Evolutionary conservation across 257 asterid species (phyloP), one percentile per base, ranked within the genome.

Genomic region (Buddleja alternifolia): DNA sequence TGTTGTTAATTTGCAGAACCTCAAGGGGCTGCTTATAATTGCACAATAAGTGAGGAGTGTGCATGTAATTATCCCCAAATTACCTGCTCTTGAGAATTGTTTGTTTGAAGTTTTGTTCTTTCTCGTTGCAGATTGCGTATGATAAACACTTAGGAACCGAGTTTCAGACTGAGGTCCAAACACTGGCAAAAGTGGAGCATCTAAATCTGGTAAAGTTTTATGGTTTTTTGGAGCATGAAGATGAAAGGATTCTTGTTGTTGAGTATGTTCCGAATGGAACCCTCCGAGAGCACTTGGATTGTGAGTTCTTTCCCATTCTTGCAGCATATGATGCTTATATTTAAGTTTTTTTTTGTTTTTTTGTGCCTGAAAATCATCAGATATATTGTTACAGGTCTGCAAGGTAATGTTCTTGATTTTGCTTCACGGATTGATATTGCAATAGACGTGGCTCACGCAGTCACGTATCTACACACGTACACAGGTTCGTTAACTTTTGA

Each of bases 381-480:
- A 7, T 37, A 21, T 29, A 19, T 14, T 70, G n/a, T 48, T 40
- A 78, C 69, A 93, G 98, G 94, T 80, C 3, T 81, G 39, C 61
- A 52, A 5, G 95, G 97, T 9, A 66, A 77, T 32, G 54, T 76
- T 77, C 95, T 94, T 71, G 92, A 87, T 74, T 84, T 94, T 53
- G 80, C 89, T 39, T 65, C 87, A 25, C 83, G 99, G 73, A 81
- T 94, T 15, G 97, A 91, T 46, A 81, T 89, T 39, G 97, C 96
- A 41, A 91, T 83, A 51, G 99, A 91, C 63, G 99, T 94, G 60
- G 97, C 96, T 19, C 99, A 94, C 60, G 97, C 99, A n/a, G 73
- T 94, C 52, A 87, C 99, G 19, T 94, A 94, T 78, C 89, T 94
- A 64, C 99, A 94, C 70, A 87, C 73, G 82, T 94, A 94, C 80